Base-by-base conservation (phyloP, 108 stramenopile genomes). In the Cyclostephanos tholiformis region DNA sequence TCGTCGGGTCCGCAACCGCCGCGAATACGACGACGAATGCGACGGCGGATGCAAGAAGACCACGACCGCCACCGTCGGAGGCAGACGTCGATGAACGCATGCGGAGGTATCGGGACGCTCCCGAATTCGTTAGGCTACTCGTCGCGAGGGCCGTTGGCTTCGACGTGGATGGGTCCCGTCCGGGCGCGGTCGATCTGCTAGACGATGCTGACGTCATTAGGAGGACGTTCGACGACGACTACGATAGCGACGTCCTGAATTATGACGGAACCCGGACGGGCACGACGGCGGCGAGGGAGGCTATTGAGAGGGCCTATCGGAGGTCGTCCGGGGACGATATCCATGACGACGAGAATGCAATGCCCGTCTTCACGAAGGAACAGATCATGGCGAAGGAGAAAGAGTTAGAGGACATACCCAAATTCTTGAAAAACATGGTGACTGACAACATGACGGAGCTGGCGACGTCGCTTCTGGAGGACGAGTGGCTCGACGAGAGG, bases 401-500 rank as follows among this genome's bases (percentile, higher is more conserved):
- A 25, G 77, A 75, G 13, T 30, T 85, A 13, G 36, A 75, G 36
- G 29, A 70, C 17, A 39, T 83, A 39, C 82, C 78, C 12, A 9
- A 57, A 39, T 83, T 86, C 41, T 20, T 86, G 46, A 74, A 83
- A 5, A 60, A 71, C 56, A 82, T 77, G 12, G 67, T 73, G 29
- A 73, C 50, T 6, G 20, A 32, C 13, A 89, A 92, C 57, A 82
- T 80, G 26, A 89, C 88, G 9, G 74, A 76, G 25, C 63, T 88
- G 44, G 91, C 91, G 0, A 26, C 82, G 14, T 72, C 79, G 61
- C 36, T 77, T 39, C 71, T 93, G 63, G 87, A 88, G 68, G 86
- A 85, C 29, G 86, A 90, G 32, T 90, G 51, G 62, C 39, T 55
- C 12, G 46, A 59, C 43, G 67, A 62, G 14, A 70, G 75, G 35